These are phyloP conservation scores for Paecilomyces formosus DNA, from an alignment of 2,329 filamentous ascomycete genomes.

Conservation along the genomic window DNA sequence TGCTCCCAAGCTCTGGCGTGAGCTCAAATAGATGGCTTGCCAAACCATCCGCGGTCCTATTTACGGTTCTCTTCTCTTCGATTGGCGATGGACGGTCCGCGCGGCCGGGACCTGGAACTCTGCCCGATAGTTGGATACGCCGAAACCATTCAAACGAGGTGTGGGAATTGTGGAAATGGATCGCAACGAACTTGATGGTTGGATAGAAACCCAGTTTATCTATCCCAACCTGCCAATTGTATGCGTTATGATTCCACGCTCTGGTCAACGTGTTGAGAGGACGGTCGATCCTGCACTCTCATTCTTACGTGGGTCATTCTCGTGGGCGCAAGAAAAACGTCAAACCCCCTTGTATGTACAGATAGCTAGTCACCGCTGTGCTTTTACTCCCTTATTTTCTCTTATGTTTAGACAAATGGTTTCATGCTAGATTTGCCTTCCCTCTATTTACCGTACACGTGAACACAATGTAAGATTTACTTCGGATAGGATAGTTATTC, in stretches of 20 bases:
- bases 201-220: background rate
- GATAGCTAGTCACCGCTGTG: constrained; percentile 34
- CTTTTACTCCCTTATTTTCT: constrained; percentile 19
- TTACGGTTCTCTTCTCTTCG: constrained; percentile 10
- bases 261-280: background rate
- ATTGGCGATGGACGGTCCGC: constrained; percentile 7
- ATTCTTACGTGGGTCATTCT: background rate
- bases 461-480: background rate
- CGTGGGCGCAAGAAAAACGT: background rate
- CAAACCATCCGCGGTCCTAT: constrained; percentile 7
- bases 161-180: background rate
- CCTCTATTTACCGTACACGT: background rate
- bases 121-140: background rate
- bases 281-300: background rate
- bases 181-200: background rate
- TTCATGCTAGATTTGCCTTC: background rate
- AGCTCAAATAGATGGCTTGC: constrained; percentile 67
- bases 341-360: constrained; percentile 28
- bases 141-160: background rate
- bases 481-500: background rate
- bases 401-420: constrained; percentile 11
- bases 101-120: background rate
- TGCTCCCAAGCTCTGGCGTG: constrained; percentile 88
- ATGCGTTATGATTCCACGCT: background rate
- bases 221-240: background rate